phyloP scores from a whole-genome alignment of 495 filamentous ascomycete genomes.

The Penicillium coffeae region DNA sequence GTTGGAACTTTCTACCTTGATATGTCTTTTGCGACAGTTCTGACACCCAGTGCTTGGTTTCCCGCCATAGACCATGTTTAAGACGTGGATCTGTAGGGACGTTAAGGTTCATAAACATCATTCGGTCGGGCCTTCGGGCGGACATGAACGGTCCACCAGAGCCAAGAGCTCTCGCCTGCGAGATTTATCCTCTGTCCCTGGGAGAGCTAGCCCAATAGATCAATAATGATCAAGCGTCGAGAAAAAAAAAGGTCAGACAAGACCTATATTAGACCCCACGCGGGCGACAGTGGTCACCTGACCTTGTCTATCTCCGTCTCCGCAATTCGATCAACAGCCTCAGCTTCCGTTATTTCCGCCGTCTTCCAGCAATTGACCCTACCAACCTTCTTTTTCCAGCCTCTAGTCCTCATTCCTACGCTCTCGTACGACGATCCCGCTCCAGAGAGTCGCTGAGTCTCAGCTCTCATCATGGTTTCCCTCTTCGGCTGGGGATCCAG shows the following conservation, averaged over 20 bases:
- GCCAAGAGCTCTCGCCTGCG: too few relatives aligned
- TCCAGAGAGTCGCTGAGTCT: too few relatives aligned
- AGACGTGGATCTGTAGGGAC: not conserved
- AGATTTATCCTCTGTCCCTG: too few relatives aligned
- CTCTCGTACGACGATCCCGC: too few relatives aligned
- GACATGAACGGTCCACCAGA: too few relatives aligned
- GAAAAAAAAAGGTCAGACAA: too few relatives aligned
- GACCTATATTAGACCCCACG: too few relatives aligned
- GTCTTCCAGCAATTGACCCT: not conserved
- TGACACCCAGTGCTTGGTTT: constrained; percentile 68
- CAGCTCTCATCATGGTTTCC: too few relatives aligned
- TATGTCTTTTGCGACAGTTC: constrained; percentile 60
- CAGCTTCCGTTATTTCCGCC: too few relatives aligned
- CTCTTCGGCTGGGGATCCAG: constrained; percentile 30
- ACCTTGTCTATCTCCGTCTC: constrained; percentile 1
- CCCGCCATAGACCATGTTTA: constrained; percentile 65
- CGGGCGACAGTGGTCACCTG: not conserved
- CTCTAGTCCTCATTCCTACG: too few relatives aligned
- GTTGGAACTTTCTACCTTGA: constrained; percentile 42
- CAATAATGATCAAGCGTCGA: too few relatives aligned
- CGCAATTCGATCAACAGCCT: constrained; percentile 5
- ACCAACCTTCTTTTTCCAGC: not conserved
- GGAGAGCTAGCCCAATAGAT: too few relatives aligned
- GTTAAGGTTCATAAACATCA: not conserved
- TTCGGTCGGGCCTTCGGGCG: not conserved